A percentile compares a stretch with the other conserved stretches of the same genome.
Evolutionary conservation across 495 filamentous ascomycete genomes (phyloP).

Genomic region (Hypomontagnella submonticulosa): DNA sequence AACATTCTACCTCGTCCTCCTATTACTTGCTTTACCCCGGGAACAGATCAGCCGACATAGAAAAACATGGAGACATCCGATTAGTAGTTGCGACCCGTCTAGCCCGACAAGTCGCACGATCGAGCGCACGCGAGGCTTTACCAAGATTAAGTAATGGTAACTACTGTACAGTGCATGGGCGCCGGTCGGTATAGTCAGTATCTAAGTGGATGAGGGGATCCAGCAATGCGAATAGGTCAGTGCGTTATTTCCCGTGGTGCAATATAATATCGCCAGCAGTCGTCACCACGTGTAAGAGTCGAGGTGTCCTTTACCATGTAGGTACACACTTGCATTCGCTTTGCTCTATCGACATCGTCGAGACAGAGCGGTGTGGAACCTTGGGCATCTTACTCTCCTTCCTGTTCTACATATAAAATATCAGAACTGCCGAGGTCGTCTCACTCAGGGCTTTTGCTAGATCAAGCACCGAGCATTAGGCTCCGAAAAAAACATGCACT

Average conservation of each 20-base stretch:
- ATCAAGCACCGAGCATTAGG: constrained; percentile 8
- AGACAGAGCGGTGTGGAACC: constrained; percentile 8
- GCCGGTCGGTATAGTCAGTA: constrained; percentile 22
- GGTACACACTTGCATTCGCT: neutral
- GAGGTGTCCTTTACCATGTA: constrained; percentile 17
- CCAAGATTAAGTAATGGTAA: constrained; percentile 26
- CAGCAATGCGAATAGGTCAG: constrained; percentile 8
- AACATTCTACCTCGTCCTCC: too few species aligned
- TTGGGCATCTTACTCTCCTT: neutral
- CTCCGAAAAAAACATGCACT: constrained; percentile 7
- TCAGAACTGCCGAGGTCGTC: constrained; percentile 15
- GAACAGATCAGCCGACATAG: constrained; percentile 41
- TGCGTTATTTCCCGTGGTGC: constrained; percentile 24
- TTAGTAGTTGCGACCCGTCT: constrained; percentile 5
- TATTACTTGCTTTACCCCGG: neutral
- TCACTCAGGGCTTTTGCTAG: constrained; percentile 9
- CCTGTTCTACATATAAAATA: constrained; percentile 12
- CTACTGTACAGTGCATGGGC: constrained; percentile 8
- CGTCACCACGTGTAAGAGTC: constrained; percentile 34
- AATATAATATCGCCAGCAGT: constrained; percentile 24
- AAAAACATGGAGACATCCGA: constrained; percentile 28
- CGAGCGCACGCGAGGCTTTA: constrained; percentile 20
- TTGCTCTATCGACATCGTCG: neutral
- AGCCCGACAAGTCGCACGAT: constrained; percentile 35
- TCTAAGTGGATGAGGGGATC: constrained; percentile 29